Evolutionary conservation across 2,329 filamentous ascomycete genomes (phyloP), one percentile per base, ranked within the genome.

Genomic region (Apiospora sp.): DNA sequence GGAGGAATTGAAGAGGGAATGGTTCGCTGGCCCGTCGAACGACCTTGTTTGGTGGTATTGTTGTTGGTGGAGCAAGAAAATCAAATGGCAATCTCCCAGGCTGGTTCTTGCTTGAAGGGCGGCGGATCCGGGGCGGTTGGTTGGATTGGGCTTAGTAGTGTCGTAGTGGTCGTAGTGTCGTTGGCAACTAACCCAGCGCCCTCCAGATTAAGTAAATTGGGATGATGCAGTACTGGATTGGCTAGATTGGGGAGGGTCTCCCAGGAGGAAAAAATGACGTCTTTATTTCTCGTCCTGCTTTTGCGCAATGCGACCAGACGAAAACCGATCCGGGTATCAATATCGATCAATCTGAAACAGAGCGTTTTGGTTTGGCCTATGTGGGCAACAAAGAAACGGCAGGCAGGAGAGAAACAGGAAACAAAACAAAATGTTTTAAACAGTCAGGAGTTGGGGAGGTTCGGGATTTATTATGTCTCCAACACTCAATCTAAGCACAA

Each of bases 1-100:
- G 69, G 24, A 27, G 44, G 61, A 68, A 68, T 71, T n/a, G 48
- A 37, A 58, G 61, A 70, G 49, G 43, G 51, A 58, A 72, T 64
- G 58, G 54, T 37, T 64, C 30, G 58, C 58, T 64, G 58, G 58
- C 34, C 58, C 34, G 58, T 64, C 58, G 30, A 64, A 64, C 34
- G 58, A 64, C 30, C 30, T 64, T n/a, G 58, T 22, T 41, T 41
- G 58, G 58, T 41, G 58, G 58, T 64, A 34, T 64, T 64, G 34
- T 64, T 64, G 58, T 64, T 64, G 34, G 58, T 64, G 58, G 58
- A 64, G 58, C 58, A 34, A 64, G 41, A 64, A 64, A 34, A 37
- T 41, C 58, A 41, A n/a, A n/a, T 41, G 58, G 30, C 58, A 64
- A 64, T 64, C 58, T 64, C 58, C 58, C 34, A 64, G 58, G 58